Evolutionary conservation across 2,329 filamentous ascomycete genomes (phyloP).

Genomic region (Trichophyton benhamiae): DNA sequence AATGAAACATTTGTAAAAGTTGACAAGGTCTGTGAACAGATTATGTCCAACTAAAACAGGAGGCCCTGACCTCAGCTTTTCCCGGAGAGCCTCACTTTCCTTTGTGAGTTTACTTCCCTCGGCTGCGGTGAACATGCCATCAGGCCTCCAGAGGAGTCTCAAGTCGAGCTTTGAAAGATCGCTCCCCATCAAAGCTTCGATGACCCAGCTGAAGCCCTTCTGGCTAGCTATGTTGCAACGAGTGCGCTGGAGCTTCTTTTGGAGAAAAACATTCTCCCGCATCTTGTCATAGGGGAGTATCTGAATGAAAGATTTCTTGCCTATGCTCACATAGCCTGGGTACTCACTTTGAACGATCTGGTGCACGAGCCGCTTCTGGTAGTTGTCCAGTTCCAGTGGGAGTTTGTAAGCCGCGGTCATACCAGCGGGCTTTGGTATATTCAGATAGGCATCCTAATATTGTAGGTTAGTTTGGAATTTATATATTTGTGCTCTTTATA

Average conservation of each 20-base stretch:
- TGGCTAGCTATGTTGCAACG: slow-evolving; percentile 24
- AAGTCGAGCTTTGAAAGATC: slow-evolving; percentile 27
- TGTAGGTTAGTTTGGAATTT: background rate
- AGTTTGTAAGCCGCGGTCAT: slow-evolving; percentile 15
- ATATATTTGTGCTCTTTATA: background rate
- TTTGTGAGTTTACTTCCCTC: slow-evolving; percentile 16
- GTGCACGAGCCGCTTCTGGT: slow-evolving; percentile 53
- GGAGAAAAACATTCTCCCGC: slow-evolving; percentile 23
- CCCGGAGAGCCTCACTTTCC: slow-evolving; percentile 19
- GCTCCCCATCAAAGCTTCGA: slow-evolving; percentile 34
- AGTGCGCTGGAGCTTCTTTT: slow-evolving; percentile 19
- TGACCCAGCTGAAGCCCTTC: slow-evolving; percentile 36
- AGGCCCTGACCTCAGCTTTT: slow-evolving; percentile 34
- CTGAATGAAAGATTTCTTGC: slow-evolving; percentile 29
- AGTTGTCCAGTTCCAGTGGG: slow-evolving; percentile 37
- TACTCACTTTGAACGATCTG: slow-evolving; percentile 54
- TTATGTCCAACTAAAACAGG: slow-evolving; percentile 51
- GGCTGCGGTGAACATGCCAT: slow-evolving; percentile 4
- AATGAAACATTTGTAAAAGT: slow-evolving; percentile 49
- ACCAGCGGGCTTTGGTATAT: slow-evolving; percentile 29
- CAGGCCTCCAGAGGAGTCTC: slow-evolving; percentile 20
- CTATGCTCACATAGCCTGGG: slow-evolving; percentile 28
- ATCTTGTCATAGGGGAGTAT: slow-evolving; percentile 28
- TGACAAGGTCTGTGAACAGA: slow-evolving; percentile 50
- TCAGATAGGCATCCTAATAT: slow-evolving; percentile 23